Percentiles rank a stretch among this genome's conserved stretches.
Conservation (phyloP, 2,329 filamentous ascomycete species). For the Dactylellina sp. region DNA sequence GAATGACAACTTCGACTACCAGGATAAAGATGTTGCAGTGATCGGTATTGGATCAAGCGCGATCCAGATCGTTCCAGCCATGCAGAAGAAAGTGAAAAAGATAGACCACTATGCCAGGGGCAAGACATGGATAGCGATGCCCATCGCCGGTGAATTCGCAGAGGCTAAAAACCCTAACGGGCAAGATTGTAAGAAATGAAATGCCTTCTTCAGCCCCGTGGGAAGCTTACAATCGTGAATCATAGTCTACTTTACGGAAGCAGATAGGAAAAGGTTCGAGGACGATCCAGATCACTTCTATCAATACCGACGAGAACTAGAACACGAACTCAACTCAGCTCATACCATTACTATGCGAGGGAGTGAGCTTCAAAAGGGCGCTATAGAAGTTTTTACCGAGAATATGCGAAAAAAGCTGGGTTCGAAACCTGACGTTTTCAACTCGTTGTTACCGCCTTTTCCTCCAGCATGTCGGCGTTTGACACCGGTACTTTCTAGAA, state of each 20-base stretch:
- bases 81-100: constrained; percentile 67
- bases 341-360: constrained; percentile 58
- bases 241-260: constrained; percentile 51
- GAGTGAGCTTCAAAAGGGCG: constrained; percentile 51
- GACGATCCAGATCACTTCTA: constrained; percentile 54
- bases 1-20: constrained; percentile 62
- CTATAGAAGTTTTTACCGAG: constrained; percentile 23
- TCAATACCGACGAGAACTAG: constrained; percentile 57
- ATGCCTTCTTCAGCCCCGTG: constrained; percentile 11
- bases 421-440: constrained; percentile 41
- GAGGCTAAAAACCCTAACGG: constrained; percentile 62
- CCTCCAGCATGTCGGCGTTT: constrained; percentile 58
- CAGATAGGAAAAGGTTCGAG: constrained; percentile 58
- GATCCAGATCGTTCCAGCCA: constrained; percentile 68
- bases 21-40: constrained; percentile 69
- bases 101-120: constrained; percentile 66
- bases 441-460: constrained; percentile 42
- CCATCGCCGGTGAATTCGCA: constrained; percentile 62
- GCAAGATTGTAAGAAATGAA: constrained; percentile 61
- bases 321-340: constrained; percentile 57
- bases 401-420: constrained; percentile 45
- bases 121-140: constrained; percentile 59
- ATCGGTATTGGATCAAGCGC: constrained; percentile 71
- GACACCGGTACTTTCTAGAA: constrained; percentile 61
- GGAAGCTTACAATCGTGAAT: background rate